Base-by-base conservation (phyloP, 495 filamentous ascomycete species). In the Trichoderma erinaceum region DNA sequence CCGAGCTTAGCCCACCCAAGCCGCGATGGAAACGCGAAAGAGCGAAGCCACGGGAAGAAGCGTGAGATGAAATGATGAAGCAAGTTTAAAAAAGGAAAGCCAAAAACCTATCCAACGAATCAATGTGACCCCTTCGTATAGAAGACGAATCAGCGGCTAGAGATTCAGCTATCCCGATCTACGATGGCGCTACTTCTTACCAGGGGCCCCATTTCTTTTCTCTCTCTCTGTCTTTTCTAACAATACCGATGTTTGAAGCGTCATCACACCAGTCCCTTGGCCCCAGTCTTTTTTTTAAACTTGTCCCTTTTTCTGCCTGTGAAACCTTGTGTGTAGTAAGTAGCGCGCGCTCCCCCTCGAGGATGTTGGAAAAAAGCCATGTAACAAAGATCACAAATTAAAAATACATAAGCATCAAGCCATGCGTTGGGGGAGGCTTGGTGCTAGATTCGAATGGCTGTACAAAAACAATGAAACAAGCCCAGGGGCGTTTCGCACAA, bases 81-180 rank as follows among this genome's bases (percentile, higher is more conserved):
- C 18, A 52, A 10, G 6, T 29, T 29, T 4, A 29, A 52, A 23
- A 23, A 52, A 23, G 3, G 4, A n/a, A 16, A 52, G 16, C 48
- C 48, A 18, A 52, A 50, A n/a, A 6, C 13, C 6, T 1, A 52
- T 61, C 23, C 13, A 29, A 25, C 56, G 56, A 61, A 61, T 61
- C 56, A 61, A 32, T 25, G 56, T 21, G 11, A 18, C 23, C 23
- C 56, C 32, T 32, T 61, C 56, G 56, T 61, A 61, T 35, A 61
- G 16, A 25, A 21, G 25, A 61, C 56, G 56, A 61, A 61, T 61
- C 56, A 61, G 23, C 23, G 13, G 23, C 27, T 61, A 25, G 56
- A 61, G 56, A 61, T 61, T 61, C 56, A 61, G 56, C 56, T 25
- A 61, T 61, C 56, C 56, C 56, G 56, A 61, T 61, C 56, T 61